These are phyloP conservation scores for Cicer arietinum DNA, from an alignment of 306 rosid genomes.

Conservation along the genomic window DNA sequence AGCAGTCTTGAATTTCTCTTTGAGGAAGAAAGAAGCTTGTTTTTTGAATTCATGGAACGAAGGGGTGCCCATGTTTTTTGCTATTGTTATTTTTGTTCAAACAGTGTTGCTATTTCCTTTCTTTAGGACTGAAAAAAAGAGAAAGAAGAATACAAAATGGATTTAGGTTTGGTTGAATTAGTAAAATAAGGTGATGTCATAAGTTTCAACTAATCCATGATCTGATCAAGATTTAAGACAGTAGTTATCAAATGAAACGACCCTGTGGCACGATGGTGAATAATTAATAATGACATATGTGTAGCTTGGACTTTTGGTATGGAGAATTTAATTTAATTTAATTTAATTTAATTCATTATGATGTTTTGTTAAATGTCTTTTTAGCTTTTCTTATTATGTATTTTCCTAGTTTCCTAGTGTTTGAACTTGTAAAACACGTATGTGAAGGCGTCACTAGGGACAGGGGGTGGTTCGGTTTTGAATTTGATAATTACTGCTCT, in stretches of 20 bases:
- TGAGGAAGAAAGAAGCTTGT: constrained; percentile 93
- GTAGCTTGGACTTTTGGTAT: constrained; percentile 33
- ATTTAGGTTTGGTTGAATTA: constrained; percentile 19
- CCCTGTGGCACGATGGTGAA: constrained; percentile 15
- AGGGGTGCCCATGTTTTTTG: constrained; percentile 58
- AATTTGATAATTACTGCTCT: neutral
- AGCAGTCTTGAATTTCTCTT: constrained; percentile 90
- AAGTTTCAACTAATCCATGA: constrained; percentile 49
- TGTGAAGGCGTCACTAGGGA: constrained; percentile 23
- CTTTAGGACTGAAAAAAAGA: neutral
- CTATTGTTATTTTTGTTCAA: constrained; percentile 48
- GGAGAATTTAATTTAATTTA: constrained; percentile 6
- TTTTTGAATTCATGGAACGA: constrained; percentile 76
- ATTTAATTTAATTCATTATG: constrained; percentile 16
- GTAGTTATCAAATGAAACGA: constrained; percentile 22
- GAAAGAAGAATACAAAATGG: neutral
- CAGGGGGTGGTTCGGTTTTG: constrained; percentile 35
- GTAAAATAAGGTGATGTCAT: constrained; percentile 34
- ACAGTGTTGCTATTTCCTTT: constrained; percentile 21
- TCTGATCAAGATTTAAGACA: constrained; percentile 3
- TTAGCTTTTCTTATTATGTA: neutral
- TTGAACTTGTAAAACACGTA: constrained; percentile 39
- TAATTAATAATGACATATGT: constrained; percentile 4
- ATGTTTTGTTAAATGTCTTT: constrained; percentile 32
- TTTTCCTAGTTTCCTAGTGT: neutral